phyloP scores from a whole-genome alignment of 345 rosid species.

The Eucalyptus pauciflora region DNA sequence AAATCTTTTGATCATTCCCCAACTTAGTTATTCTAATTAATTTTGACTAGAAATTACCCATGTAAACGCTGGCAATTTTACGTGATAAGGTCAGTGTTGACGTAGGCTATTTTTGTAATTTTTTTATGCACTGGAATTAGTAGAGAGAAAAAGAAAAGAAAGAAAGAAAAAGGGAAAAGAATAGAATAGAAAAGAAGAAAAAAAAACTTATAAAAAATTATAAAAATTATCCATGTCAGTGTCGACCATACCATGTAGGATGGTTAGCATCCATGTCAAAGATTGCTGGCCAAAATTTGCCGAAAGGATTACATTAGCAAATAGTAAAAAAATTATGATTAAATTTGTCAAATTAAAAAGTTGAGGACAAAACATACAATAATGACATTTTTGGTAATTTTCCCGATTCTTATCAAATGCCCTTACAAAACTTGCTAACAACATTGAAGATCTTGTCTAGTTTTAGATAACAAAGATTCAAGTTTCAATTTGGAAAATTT shows the following conservation, averaged over 20 bases:
- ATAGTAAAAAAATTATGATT: background rate
- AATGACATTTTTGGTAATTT: background rate
- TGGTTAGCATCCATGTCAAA: no score
- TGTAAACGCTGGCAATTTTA: rapidly evolving
- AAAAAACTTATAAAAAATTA: no score
- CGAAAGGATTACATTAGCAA: background rate
- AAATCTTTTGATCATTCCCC: background rate
- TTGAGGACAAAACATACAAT: background rate
- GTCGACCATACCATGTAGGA: rapidly evolving
- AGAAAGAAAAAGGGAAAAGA: no score
- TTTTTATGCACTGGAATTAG: background rate
- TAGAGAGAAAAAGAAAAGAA: background rate
- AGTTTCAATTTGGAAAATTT: no score
- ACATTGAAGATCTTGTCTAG: background rate
- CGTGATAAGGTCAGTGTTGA: no score
- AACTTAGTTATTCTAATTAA: no score
- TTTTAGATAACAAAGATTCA: no score
- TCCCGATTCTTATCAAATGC: background rate
- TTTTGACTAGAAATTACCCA: no score
- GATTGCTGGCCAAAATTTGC: background rate
- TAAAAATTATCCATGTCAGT: no score
- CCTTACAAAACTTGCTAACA: background rate
- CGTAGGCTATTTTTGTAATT: no score
- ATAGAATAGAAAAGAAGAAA: no score
- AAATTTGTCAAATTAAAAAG: background rate